Conservation (phyloP, 1,139 yeast species). For the Sugiyamaella grinbergsii region DNA sequence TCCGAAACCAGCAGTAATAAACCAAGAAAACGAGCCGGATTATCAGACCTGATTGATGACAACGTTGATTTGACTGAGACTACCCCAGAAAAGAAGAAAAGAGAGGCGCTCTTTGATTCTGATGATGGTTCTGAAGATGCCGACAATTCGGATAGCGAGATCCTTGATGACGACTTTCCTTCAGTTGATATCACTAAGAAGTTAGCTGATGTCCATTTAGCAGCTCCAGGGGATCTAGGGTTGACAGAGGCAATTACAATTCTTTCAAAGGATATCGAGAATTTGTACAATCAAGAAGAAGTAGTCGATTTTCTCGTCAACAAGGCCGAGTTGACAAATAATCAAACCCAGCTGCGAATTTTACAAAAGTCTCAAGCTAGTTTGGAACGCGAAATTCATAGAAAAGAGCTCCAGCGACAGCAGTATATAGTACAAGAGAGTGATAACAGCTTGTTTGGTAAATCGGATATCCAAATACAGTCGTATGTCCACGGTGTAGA, state of each 20-base stretch:
- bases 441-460: conserved; percentile 75
- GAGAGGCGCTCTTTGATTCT: conserved; percentile 26
- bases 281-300: conserved; percentile 60
- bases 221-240: conserved; percentile 71
- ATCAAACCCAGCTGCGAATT: conserved; percentile 66
- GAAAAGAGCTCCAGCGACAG: conserved; percentile 73
- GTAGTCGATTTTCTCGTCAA: conserved; percentile 66
- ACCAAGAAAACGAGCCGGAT: background rate
- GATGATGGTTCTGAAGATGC: conserved; percentile 25
- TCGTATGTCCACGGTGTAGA: conserved; percentile 58
- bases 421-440: conserved; percentile 82
- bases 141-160: conserved; percentile 13
- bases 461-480: conserved; percentile 64
- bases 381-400: conserved; percentile 66
- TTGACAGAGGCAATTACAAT: conserved; percentile 65
- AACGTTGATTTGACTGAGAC: background rate
- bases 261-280: conserved; percentile 60
- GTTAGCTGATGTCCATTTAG: conserved; percentile 43
- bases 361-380: conserved; percentile 66
- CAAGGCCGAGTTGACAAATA: conserved; percentile 83
- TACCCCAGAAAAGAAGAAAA: conserved; percentile 1
- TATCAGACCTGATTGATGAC: conserved; percentile 3
- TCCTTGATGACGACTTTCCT: conserved; percentile 9
- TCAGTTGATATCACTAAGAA: background rate
- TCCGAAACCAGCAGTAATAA: background rate